Evolutionary conservation across 2,329 filamentous ascomycete species (phyloP).

Genomic region (Phoma sp.): DNA sequence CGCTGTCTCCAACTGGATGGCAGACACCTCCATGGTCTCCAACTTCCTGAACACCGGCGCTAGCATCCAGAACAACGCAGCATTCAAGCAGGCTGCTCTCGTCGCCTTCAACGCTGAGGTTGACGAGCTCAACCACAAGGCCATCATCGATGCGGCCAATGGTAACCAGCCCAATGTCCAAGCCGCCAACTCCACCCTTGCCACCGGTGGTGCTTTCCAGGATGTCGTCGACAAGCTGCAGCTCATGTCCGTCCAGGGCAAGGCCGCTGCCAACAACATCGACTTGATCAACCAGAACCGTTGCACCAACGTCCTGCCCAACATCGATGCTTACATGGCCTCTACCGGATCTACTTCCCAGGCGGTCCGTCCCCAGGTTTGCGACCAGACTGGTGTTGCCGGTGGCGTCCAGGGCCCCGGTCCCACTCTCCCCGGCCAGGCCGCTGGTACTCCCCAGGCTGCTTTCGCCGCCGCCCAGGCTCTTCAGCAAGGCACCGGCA

Average conservation of each 20-base stretch:
- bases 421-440: slow-evolving; percentile 37
- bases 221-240: slow-evolving; percentile 50
- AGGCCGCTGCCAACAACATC: slow-evolving; percentile 42
- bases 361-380: slow-evolving; percentile 41
- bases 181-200: slow-evolving; percentile 48
- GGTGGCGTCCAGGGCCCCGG: slow-evolving; percentile 42
- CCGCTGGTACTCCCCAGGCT: slow-evolving; percentile 40
- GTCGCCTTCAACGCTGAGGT: slow-evolving; percentile 50
- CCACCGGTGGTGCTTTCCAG: slow-evolving; percentile 47
- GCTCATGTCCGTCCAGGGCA: slow-evolving; percentile 45
- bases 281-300: slow-evolving; percentile 49
- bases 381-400: slow-evolving; percentile 45
- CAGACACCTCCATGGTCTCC: slow-evolving; percentile 50
- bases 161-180: slow-evolving; percentile 37
- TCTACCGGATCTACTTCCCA: slow-evolving; percentile 40
- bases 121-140: slow-evolving; percentile 50
- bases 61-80: slow-evolving; percentile 43
- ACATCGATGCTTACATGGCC: slow-evolving; percentile 48
- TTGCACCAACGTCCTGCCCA: slow-evolving; percentile 47
- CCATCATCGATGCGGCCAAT: slow-evolving; percentile 44
- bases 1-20: slow-evolving; percentile 48
- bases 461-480: slow-evolving; percentile 40
- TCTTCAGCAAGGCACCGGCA: slow-evolving; percentile 39
- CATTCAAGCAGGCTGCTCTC: slow-evolving; percentile 47
- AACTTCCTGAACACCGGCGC: slow-evolving; percentile 47